Base-by-base conservation (phyloP, 768 basidiomycete genomes). In the Lentinus brumalis region DNA sequence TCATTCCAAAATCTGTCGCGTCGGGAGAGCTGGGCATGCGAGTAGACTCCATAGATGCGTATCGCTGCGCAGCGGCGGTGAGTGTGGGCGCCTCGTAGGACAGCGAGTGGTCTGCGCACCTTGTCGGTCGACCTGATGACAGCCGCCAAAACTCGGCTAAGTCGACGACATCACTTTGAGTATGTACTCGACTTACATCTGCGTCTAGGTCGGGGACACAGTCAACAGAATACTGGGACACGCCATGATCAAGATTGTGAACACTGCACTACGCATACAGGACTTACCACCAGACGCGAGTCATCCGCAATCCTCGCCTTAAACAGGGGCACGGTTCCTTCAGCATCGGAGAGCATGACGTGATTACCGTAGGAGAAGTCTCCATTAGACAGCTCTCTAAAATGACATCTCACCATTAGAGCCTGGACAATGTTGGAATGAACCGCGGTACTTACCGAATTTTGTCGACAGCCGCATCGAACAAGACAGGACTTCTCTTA, bases 281-380 rank as follows among this genome's bases (percentile, higher is more conserved):
- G 26, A 55, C 67, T 40, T 45, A 71, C 70, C 32, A 71, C 67
- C 2, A 71, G 63, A 2, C 70, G 61, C 9, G 61, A 60, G 53
- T 71, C 70, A 8, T 81, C 76, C 50, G 76, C 80, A 64, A 89
- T 83, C 68, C 86, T 88, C 0, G 89, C 89, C 67, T 88, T 86
- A 53, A 79, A 89, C 11, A 90, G 79, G 0, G 88, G 86, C 2
- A 89, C 71, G 0, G 79, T 80, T 14, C 69, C 70, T 11, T 75
- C 72, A 1, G 69, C 51, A 0, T 78, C 78, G 31, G 76, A 83
- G 14, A 89, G 72, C 8, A 80, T 71, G 69, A 86, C 86, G 64
- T 89, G 86, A 61, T 89, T 89, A 58, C 86, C 83, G 10, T 77
- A 76, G 1, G 88, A 88, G 65, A 90, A 89, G 57, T 84, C 81